Evolutionary conservation across 495 filamentous ascomycete genomes (phyloP).

Genomic region (Penicillium lividum): DNA sequence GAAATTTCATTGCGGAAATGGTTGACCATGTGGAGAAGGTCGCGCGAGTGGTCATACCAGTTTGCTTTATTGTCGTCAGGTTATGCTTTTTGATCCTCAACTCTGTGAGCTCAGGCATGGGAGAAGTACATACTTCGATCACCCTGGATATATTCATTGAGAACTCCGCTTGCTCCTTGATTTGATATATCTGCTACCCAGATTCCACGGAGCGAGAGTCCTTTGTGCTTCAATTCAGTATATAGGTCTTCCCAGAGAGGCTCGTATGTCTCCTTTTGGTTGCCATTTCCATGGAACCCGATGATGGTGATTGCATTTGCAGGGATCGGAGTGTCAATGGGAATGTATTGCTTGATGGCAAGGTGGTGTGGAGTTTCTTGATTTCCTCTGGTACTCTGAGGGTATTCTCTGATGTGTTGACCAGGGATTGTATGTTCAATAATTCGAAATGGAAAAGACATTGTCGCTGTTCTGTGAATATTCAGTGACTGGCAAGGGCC

Average conservation of each 20-base stretch:
- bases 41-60: constrained; percentile 76
- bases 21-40: constrained; percentile 76
- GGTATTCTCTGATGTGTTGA: constrained; percentile 65
- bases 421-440: constrained; percentile 54
- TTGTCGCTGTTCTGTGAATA: not conserved
- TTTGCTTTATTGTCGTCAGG: constrained; percentile 37
- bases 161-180: constrained; percentile 64
- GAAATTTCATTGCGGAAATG: constrained; percentile 69
- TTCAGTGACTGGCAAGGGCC: no score
- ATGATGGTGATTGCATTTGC: constrained; percentile 68
- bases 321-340: constrained; percentile 50
- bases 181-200: constrained; percentile 74
- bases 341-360: constrained; percentile 70
- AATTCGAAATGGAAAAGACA: constrained; percentile 3
- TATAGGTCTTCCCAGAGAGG: constrained; percentile 72
- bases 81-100: not conserved
- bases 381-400: constrained; percentile 44
- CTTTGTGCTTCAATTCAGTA: constrained; percentile 33
- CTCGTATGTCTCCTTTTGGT: constrained; percentile 68
- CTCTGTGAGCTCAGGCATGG: not conserved
- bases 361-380: constrained; percentile 50
- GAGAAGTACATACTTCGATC: constrained; percentile 56
- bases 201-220: constrained; percentile 62
- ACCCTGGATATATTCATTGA: constrained; percentile 65
- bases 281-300: constrained; percentile 63